Conservation (phyloP, 2,329 filamentous ascomycete genomes). For the Xylaria arbuscula region DNA sequence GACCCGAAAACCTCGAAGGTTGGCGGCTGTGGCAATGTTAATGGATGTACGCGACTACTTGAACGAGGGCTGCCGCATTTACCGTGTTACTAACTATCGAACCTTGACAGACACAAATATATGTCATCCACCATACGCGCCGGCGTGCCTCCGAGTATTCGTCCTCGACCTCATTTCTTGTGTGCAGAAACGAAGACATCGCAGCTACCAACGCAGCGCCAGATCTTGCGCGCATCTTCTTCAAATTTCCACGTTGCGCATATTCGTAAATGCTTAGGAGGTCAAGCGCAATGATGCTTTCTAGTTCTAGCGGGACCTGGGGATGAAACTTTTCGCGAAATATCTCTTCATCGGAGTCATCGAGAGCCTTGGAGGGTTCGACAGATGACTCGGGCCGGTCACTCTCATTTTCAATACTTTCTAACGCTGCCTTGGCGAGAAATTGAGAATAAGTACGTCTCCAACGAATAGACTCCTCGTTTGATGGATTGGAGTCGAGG, state of each 20-base stretch:
- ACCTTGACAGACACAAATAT: slow-evolving; percentile 62
- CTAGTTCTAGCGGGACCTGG: slow-evolving; percentile 57
- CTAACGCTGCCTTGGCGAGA: slow-evolving; percentile 60
- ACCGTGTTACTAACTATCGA: slow-evolving; percentile 63
- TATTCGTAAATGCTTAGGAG: slow-evolving; percentile 65
- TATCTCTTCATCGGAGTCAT: slow-evolving; percentile 50
- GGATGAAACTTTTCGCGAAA: slow-evolving; percentile 58
- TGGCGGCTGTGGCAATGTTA: slow-evolving; percentile 50
- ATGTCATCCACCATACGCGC: slow-evolving; percentile 67
- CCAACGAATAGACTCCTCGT: slow-evolving; percentile 55
- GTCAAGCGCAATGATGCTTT: slow-evolving; percentile 60
- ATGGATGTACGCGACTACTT: slow-evolving; percentile 6
- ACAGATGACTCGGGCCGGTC: slow-evolving; percentile 59
- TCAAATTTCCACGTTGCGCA: slow-evolving; percentile 63
- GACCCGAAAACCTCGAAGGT: slow-evolving; percentile 57
- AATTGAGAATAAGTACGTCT: slow-evolving; percentile 61
- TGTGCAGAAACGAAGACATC: slow-evolving; percentile 59
- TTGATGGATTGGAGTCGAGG: slow-evolving; percentile 52
- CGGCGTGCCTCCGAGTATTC: slow-evolving; percentile 58
- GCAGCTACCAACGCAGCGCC: slow-evolving; percentile 60
- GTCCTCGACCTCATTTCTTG: slow-evolving; percentile 52
- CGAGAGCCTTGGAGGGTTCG: slow-evolving; percentile 58
- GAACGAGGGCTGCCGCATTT: slow-evolving; percentile 35
- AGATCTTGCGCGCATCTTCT: slow-evolving; percentile 62
- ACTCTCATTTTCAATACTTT: slow-evolving; percentile 60